Percentiles rank a stretch among this genome's conserved stretches.
These are phyloP conservation scores for Pseudoscleropodium purum DNA, from an alignment of 225 moss, liverwort and hornwort genomes.

Conservation along the genomic window DNA sequence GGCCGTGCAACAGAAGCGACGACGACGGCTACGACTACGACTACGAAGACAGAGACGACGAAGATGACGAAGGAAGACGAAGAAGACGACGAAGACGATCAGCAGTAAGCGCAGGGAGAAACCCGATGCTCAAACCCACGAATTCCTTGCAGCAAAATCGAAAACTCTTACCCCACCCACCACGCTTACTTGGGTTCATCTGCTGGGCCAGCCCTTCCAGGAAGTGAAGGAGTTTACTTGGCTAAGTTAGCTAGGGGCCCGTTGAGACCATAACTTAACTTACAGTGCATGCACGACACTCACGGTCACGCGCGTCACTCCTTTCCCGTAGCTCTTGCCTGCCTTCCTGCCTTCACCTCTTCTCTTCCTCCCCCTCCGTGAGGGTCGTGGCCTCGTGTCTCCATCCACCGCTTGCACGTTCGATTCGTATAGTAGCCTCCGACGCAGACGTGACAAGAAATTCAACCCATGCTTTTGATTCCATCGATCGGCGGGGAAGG, in stretches of 20 bases:
- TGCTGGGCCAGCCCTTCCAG: not conserved
- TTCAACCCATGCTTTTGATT: not conserved
- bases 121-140: not conserved
- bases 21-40: not conserved
- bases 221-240: not conserved
- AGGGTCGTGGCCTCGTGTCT: not conserved
- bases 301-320: not conserved
- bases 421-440: not conserved
- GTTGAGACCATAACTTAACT: not conserved
- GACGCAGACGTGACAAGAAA: not conserved
- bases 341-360: not conserved
- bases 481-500: not conserved
- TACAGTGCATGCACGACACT: conserved; percentile 24
- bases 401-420: not conserved
- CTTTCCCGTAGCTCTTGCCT: not conserved
- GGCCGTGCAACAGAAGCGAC: conserved; percentile 16
- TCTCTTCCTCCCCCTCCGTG: not conserved
- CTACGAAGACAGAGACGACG: not conserved
- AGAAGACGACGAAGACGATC: not conserved
- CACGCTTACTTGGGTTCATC: not conserved
- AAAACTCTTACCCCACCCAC: not conserved
- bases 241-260: not conserved
- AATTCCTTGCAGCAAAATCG: not conserved
- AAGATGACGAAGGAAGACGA: not conserved
- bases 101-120: not conserved